Percentiles rank a stretch among this genome's conserved stretches.
phyloP scores from a whole-genome alignment of 2,329 filamentous ascomycete genomes.

The Fusarium redolens region DNA sequence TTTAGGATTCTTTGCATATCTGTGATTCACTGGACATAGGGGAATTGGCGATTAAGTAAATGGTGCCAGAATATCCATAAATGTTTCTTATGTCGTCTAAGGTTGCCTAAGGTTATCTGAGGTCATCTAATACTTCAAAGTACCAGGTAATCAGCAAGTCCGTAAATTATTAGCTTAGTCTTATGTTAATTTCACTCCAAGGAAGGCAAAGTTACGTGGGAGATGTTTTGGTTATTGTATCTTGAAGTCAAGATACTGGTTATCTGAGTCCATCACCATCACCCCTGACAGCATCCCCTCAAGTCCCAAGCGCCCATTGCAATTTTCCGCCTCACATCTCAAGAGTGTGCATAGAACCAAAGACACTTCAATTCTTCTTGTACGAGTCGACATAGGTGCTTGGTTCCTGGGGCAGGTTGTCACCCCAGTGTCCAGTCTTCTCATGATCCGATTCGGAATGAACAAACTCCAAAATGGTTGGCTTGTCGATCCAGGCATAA shows the following conservation, averaged over 20 bases:
- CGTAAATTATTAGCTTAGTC: fast-evolving
- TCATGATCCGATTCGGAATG: neutral
- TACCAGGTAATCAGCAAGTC: neutral
- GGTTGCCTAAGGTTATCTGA: neutral
- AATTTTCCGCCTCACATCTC: fast-evolving
- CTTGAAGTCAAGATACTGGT: neutral
- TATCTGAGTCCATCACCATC: neutral
- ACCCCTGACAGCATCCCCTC: neutral
- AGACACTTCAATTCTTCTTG: fast-evolving
- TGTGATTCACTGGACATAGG: neutral
- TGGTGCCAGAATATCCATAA: fast-evolving
- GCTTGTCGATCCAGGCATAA: neutral
- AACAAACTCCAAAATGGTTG: neutral
- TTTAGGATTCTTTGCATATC: fast-evolving
- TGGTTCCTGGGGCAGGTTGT: neutral
- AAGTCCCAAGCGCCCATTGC: neutral
- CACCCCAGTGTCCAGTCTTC: neutral
- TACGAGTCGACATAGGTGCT: fast-evolving
- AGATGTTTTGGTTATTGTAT: neutral
- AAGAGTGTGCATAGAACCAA: fast-evolving
- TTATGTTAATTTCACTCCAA: neutral
- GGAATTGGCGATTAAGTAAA: neutral
- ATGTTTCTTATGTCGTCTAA: fast-evolving
- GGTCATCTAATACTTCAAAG: neutral
- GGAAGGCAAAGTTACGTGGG: fast-evolving